Conservation (phyloP, 2,329 filamentous ascomycete species). For the Fragosphaeria purpurea region DNA sequence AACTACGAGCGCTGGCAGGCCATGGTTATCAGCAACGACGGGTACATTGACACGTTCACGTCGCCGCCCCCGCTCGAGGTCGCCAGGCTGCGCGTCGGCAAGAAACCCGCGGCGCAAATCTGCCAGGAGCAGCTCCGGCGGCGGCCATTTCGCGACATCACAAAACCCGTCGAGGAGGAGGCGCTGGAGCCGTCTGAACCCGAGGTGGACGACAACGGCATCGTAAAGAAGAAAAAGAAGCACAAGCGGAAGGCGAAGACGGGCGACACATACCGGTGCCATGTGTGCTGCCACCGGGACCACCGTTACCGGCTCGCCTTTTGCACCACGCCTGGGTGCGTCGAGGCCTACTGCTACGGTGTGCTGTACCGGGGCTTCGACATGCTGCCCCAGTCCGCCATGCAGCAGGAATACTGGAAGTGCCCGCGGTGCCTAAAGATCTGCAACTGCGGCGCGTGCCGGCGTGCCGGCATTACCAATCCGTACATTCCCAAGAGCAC, state of each 20-base stretch:
- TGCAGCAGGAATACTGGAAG: slow-evolving; percentile 74
- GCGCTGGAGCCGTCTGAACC: slow-evolving; percentile 38
- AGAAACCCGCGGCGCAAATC: slow-evolving; percentile 81
- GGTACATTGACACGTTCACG: slow-evolving; percentile 51
- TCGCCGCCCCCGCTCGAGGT: slow-evolving; percentile 63
- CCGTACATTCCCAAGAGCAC: slow-evolving; percentile 84
- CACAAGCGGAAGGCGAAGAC: slow-evolving; percentile 43
- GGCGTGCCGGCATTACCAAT: slow-evolving; percentile 52
- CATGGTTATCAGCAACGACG: slow-evolving; percentile 65
- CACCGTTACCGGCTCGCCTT: slow-evolving; percentile 75
- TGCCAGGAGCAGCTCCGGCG: slow-evolving; percentile 78
- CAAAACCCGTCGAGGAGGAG: slow-evolving; percentile 45
- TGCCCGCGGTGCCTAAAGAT: slow-evolving; percentile 80
- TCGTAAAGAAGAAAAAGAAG: slow-evolving; percentile 55
- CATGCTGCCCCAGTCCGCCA: slow-evolving; percentile 69
- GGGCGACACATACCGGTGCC: slow-evolving; percentile 54
- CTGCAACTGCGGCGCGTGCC: slow-evolving; percentile 79
- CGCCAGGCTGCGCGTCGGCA: slow-evolving; percentile 55
- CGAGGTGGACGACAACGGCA: slow-evolving; percentile 54
- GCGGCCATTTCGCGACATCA: slow-evolving; percentile 75
- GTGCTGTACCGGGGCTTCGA: slow-evolving; percentile 86
- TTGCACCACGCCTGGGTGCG: slow-evolving; percentile 62
- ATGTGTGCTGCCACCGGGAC: slow-evolving; percentile 74
- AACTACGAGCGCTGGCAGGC: slow-evolving; percentile 77
- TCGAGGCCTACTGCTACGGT: slow-evolving; percentile 82